Conservation (phyloP, 208 protist species). For the Wallacemonas collosoma region DNA sequence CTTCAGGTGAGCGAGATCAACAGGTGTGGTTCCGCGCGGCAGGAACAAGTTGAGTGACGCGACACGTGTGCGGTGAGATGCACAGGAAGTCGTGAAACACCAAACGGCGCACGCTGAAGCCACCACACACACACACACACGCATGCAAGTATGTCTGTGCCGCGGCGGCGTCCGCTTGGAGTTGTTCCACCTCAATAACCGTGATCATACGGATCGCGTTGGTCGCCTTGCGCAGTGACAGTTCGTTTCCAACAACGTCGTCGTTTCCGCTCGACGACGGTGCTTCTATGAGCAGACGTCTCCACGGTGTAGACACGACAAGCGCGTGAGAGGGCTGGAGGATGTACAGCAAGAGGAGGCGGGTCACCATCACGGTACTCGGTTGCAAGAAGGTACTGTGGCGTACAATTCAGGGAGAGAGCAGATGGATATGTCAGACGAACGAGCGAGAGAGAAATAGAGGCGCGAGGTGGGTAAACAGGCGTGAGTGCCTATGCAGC, state of each 20-base stretch:
- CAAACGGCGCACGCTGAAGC: conserved; percentile 3
- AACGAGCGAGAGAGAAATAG: no score
- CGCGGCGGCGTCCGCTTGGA: not conserved
- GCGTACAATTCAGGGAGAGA: no score
- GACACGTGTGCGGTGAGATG: not conserved
- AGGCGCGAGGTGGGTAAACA: no score
- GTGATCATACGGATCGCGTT: not conserved
- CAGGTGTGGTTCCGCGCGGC: no score
- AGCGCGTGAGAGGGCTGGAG: not conserved
- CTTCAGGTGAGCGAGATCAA: not conserved
- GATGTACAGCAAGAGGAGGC: not conserved
- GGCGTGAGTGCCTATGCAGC: no score
- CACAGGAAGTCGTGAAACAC: not conserved
- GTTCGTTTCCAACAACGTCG: not conserved
- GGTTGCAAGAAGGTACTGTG: no score
- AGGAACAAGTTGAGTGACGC: not conserved
- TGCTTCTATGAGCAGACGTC: not conserved
- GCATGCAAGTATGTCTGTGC: not conserved
- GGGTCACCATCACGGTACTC: no score
- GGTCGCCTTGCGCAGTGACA: not conserved
- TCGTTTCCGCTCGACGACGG: not conserved
- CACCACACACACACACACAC: not conserved
- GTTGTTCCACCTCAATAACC: not conserved
- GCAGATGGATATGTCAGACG: no score
- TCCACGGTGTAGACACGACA: not conserved